Evolutionary conservation across 225 moss, liverwort and hornwort species (phyloP).

Genomic region (Asterella californica): DNA sequence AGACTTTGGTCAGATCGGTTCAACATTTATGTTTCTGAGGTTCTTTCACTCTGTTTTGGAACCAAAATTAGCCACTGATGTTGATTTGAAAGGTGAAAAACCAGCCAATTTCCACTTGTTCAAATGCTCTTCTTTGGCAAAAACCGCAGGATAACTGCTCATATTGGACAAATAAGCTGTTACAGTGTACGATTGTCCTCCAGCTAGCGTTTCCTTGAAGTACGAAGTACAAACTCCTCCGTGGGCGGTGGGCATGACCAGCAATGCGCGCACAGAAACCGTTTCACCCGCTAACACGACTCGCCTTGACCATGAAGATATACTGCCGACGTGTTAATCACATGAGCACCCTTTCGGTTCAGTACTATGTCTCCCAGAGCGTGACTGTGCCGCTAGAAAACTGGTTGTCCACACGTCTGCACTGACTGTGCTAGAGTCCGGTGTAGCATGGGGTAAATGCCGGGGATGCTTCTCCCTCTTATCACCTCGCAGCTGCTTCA

Average conservation of each 20-base stretch:
- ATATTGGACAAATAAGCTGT: neutral
- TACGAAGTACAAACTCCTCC: neutral
- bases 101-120: too few relatives aligned
- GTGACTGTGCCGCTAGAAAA: conserved; percentile 37
- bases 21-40: too few relatives aligned
- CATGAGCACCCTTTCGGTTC: conserved; percentile 34
- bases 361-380: neutral
- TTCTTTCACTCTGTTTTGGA: too few relatives aligned
- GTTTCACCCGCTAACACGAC: neutral
- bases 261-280: neutral
- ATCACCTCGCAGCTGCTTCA: conserved; percentile 86
- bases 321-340: conserved; percentile 13
- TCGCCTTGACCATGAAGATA: neutral
- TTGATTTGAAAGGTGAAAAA: too few relatives aligned
- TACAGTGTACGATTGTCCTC: neutral
- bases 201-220: too few relatives aligned
- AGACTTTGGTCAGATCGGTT: too few relatives aligned
- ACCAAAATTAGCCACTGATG: too few relatives aligned
- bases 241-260: neutral
- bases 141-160: neutral
- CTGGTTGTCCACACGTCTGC: conserved; percentile 83
- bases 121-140: neutral
- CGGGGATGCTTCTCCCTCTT: conserved; percentile 97
- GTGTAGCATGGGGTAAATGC: conserved; percentile 59
- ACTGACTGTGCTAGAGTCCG: conserved; percentile 23